phyloP scores from a whole-genome alignment of 257 asterid genomes.

The Euphrasia confusa region DNA sequence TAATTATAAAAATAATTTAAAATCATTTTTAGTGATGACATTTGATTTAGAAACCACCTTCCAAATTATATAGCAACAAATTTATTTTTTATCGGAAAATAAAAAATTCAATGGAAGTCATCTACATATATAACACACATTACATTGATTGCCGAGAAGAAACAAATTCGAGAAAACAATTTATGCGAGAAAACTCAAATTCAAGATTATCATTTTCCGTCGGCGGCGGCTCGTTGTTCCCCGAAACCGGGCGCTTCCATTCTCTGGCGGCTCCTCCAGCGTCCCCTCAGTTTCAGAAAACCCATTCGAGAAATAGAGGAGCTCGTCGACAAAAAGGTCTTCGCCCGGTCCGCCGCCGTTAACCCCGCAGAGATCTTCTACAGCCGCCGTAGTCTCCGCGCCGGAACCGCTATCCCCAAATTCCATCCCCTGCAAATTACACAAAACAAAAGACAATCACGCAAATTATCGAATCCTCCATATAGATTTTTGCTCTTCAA shows the following conservation, averaged over 20 bases:
- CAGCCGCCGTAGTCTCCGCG: slow-evolving; percentile 27
- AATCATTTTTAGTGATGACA: no score
- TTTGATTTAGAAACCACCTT: no score
- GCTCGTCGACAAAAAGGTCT: slow-evolving; percentile 73
- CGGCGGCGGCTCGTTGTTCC: slow-evolving; percentile 9
- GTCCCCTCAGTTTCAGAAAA: slow-evolving; percentile 37
- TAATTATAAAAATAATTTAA: no score
- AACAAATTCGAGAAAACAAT: no score
- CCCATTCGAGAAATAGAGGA: slow-evolving; percentile 72
- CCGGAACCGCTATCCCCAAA: slow-evolving; percentile 27
- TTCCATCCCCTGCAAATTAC: slow-evolving; percentile 46
- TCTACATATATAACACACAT: neutral
- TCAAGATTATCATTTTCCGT: slow-evolving; percentile 3
- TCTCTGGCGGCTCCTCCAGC: slow-evolving; percentile 13
- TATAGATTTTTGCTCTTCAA: no score
- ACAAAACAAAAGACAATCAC: slow-evolving; percentile 13
- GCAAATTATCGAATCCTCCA: slow-evolving; percentile 22
- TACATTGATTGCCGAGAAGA: neutral
- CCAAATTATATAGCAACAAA: no score
- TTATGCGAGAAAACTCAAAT: neutral
- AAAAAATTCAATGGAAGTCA: neutral
- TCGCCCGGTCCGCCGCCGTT: slow-evolving; percentile 34
- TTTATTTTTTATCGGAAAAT: no score
- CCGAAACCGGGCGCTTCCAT: slow-evolving; percentile 26
- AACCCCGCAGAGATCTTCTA: slow-evolving; percentile 26